phyloP scores from a whole-genome alignment of 2,329 filamentous ascomycete species.

The Metarhizium rileyi region DNA sequence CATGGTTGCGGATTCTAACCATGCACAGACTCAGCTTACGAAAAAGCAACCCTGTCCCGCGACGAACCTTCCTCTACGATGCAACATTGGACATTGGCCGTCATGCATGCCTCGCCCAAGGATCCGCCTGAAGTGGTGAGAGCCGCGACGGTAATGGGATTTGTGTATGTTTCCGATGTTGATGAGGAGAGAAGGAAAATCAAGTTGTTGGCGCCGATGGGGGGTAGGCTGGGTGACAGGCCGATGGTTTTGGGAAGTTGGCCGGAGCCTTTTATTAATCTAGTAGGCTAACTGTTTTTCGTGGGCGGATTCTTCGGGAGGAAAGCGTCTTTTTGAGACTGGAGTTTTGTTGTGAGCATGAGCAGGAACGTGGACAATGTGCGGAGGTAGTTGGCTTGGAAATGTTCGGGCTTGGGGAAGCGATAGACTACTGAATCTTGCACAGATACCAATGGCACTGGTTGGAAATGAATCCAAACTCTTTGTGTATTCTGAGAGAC shows the following conservation, averaged over 20 bases:
- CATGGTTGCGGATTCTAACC: not conserved
- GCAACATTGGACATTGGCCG: constrained; percentile 73
- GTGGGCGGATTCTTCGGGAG: too few species aligned
- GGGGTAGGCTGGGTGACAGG: constrained; percentile 66
- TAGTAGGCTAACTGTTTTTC: constrained; percentile 46
- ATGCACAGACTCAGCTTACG: constrained; percentile 18
- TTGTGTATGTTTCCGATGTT: constrained; percentile 85
- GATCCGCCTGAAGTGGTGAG: constrained; percentile 65
- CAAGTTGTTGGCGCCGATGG: constrained; percentile 73
- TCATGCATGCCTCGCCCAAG: constrained; percentile 65
- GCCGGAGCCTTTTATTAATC: constrained; percentile 74
- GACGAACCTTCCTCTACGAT: constrained; percentile 57
- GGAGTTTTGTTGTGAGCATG: not conserved
- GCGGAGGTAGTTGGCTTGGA: too few species aligned
- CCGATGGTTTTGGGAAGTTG: constrained; percentile 78
- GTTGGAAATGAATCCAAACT: too few species aligned
- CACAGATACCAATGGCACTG: too few species aligned
- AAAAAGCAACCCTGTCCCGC: constrained; percentile 43
- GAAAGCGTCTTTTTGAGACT: too few species aligned
- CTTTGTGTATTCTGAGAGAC: too few species aligned
- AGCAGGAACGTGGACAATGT: too few species aligned
- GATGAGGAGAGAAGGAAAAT: constrained; percentile 76
- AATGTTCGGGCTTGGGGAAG: too few species aligned
- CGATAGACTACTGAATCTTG: too few species aligned
- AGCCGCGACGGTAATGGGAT: constrained; percentile 80